These are phyloP conservation scores for Colletotrichum simmondsii DNA, from an alignment of 2,329 filamentous ascomycete species.

Conservation along the genomic window DNA sequence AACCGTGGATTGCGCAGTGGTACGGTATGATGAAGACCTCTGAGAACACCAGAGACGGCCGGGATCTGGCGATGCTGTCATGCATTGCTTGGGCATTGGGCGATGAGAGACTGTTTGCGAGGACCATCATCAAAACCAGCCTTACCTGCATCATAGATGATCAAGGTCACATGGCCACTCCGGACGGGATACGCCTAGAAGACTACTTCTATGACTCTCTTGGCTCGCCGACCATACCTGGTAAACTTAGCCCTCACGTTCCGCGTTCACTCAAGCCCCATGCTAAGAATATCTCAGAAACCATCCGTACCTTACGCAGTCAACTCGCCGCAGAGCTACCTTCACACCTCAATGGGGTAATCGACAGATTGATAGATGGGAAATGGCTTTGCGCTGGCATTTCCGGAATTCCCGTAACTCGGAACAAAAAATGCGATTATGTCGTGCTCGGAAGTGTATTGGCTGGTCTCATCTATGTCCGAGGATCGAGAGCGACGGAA, in stretches of 20 bases:
- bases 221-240: conserved; percentile 20
- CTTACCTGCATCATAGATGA: background rate
- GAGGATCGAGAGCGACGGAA: conserved; percentile 15
- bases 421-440: conserved; percentile 31
- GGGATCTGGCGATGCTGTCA: conserved; percentile 1
- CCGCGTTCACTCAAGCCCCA: too few species aligned
- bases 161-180: background rate
- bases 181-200: conserved; percentile 10
- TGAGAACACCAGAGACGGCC: background rate
- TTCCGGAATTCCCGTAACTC: conserved; percentile 23
- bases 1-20: conserved; percentile 27
- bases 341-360: conserved; percentile 17
- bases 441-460: conserved; percentile 24
- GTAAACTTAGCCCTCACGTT: background rate
- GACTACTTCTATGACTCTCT: conserved; percentile 18
- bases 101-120: conserved; percentile 14
- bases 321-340: conserved; percentile 18
- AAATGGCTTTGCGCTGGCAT: conserved; percentile 28
- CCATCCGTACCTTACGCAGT: conserved; percentile 1
- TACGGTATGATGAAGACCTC: background rate
- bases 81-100: conserved; percentile 26
- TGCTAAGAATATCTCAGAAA: background rate
- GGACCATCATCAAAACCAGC: background rate
- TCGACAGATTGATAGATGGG: conserved; percentile 14
- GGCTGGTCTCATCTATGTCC: conserved; percentile 19